These are phyloP conservation scores for Thuja plicata DNA, from an alignment of 83 land plant species.

Conservation along the genomic window DNA sequence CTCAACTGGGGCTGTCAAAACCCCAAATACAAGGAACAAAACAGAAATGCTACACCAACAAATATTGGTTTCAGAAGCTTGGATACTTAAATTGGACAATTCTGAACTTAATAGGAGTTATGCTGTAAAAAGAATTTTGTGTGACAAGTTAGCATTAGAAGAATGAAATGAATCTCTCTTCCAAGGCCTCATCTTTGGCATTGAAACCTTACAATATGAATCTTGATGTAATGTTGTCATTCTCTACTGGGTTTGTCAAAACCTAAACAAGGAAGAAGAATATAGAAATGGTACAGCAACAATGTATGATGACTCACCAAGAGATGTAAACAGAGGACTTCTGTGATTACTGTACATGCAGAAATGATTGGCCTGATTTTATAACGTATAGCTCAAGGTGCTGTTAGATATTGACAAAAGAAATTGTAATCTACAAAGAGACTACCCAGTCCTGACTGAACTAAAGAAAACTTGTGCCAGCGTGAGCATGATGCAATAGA, in stretches of 20 bases:
- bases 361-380: background rate
- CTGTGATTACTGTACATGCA: background rate
- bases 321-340: background rate
- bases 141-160: background rate
- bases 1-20: conserved; percentile 4
- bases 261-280: background rate
- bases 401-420: background rate
- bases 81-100: background rate
- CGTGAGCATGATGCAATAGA: conserved; percentile 75
- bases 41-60: background rate
- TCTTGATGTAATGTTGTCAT: background rate
- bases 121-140: background rate
- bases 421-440: background rate
- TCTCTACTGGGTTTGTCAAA: background rate
- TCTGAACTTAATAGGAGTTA: background rate
- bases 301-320: background rate
- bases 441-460: background rate
- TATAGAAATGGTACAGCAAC: background rate
- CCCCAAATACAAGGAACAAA: background rate
- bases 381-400: background rate
- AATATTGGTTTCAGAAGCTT: background rate
- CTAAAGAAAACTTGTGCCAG: conserved; percentile 60
- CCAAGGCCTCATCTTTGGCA: background rate
- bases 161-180: background rate
- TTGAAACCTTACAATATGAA: background rate